Base-by-base conservation (phyloP, 129 eudicot genomes). In the Erigeron canadensis region DNA sequence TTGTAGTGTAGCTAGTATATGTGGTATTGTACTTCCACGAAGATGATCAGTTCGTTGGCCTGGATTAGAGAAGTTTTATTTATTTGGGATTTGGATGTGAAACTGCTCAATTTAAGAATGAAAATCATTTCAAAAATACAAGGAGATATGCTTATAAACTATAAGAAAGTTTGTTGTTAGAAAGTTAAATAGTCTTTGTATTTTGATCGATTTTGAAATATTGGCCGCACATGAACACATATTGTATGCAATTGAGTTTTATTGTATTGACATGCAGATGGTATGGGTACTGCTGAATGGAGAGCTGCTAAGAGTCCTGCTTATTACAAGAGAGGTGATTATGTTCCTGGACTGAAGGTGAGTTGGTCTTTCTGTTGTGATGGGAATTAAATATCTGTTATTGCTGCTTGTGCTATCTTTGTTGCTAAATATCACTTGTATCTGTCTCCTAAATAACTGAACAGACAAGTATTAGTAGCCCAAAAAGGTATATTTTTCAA, bases 261-360 rank as follows among this genome's bases (percentile, higher is more conserved):
- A 7, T 73, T 79, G 44, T 45, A 42, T 83, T 84, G 53, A 50
- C 54, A 2, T 79, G 65, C 85, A 95, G 99, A 95, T 90, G 99
- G 99, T 63, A 95, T 95, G 99, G 99, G 99, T 10, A 95, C 99
- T 10, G 99, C 99, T 8, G 99, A 90, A 78, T 95, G 99, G 99
- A 90, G 99, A 76, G 96, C 99, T 38, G 96, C 99, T 15, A 95
- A 90, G 88, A 90, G 94, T 81, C 97, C 99, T 23, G 78, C 96
- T 63, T 95, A 95, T 76, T 95, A 87, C 84, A 95, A 95, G 84
- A 85, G 99, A 77, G 99, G 99, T 34, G 99, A 95, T 78, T 95
- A 95, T 81, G 99, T 95, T 83, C 99, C 99, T 47, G 99, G 99
- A 13, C 80, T 90, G 78, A 95, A 90, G 99, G 99, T 90, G 70